These are phyloP conservation scores for Clausena lansium DNA, from an alignment of 345 rosid species.

Conservation along the genomic window DNA sequence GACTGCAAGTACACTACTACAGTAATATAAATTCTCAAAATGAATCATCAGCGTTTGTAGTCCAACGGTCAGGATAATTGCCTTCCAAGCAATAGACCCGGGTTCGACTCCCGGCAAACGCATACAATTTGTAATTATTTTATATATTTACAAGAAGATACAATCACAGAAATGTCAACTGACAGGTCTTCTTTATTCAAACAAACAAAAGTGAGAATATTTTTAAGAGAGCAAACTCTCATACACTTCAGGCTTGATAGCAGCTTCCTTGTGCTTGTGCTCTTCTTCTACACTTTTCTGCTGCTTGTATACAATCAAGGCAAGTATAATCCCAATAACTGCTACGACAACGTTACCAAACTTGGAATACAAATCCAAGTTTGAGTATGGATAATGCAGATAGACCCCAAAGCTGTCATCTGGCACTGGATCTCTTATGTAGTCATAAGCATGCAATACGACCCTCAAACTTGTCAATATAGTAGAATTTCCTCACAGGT, in stretches of 20 bases:
- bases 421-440: neutral
- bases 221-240: slow-evolving; percentile 4
- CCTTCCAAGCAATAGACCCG: slow-evolving; percentile 90
- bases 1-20: too few relatives aligned
- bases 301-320: neutral
- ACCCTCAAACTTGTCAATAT: neutral
- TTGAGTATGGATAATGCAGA: neutral
- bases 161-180: too few relatives aligned
- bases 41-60: slow-evolving; percentile 30
- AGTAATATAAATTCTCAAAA: too few relatives aligned
- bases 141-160: too few relatives aligned
- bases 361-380: neutral
- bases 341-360: neutral
- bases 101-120: slow-evolving; percentile 94
- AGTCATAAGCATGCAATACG: neutral
- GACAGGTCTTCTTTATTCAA: too few relatives aligned
- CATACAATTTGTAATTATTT: slow-evolving; percentile 25
- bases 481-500: neutral
- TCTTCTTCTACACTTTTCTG: neutral
- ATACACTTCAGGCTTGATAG: neutral
- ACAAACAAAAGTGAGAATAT: neutral
- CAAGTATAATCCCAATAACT: neutral
- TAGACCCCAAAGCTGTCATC: neutral
- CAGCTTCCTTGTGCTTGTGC: neutral
- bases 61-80: slow-evolving; percentile 79